Base-by-base conservation (phyloP, 306 rosid species). In the Glycine tomentella region DNA sequence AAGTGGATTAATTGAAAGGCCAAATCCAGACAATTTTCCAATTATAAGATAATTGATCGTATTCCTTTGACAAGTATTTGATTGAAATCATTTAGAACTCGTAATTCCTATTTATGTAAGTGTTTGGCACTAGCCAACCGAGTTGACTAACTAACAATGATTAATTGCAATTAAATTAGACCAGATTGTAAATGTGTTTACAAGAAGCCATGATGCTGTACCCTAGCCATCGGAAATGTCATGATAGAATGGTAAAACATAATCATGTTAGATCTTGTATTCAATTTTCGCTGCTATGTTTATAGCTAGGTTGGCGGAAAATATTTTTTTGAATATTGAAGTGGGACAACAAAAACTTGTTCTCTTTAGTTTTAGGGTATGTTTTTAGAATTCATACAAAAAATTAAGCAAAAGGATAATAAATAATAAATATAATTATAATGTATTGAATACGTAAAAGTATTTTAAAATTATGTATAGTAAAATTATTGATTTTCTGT, bases 221-320 rank as follows among this genome's bases (percentile, higher is more conserved):
- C 38, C 7, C 9, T 3, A 12, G n/a, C 68, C 68, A 34, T 34
- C 6, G 14, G 12, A 11, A 63, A 63, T 33, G 45, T 3, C 69
- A 36, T 63, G 46, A 63, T 34, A 59, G 40, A 25, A 59, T 59
- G 68, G 68, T 38, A 36, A 64, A 64, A 36, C 69, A 34, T 64
- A 2, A 64, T 63, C 9, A 63, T 63, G 42, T 61, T 63, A 25
- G 42, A 61, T 61, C n/a, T 63, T 63, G 45, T 3, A 59, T 25
- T 59, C 40, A 3, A 25, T 59, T 59, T 58, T 20, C 16, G 8
- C 69, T 13, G 17, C 20, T 36, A 25, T 25, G 31, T 25, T 25
- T 25, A 25, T 25, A 25, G 31, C 31, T 25, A 25, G 31, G 31
- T 25, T 25, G 31, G 31, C 31, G 31, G 2, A 25, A 25, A 25